These are phyloP conservation scores for Solanum virginianum DNA, from an alignment of 257 asterid species.

Conservation along the genomic window DNA sequence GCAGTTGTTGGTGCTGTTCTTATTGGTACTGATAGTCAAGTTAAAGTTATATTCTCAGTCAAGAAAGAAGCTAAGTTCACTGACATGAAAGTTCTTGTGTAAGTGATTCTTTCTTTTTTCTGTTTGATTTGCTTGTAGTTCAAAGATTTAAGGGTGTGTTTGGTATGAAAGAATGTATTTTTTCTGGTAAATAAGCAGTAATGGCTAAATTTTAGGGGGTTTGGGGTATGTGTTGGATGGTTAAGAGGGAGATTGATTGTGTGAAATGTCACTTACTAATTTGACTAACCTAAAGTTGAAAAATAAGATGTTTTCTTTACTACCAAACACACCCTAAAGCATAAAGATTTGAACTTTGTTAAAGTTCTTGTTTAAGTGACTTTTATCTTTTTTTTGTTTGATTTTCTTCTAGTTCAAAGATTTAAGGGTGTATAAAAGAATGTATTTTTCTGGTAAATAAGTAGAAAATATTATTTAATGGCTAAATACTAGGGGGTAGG, in stretches of 20 bases:
- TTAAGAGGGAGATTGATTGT: too few species aligned
- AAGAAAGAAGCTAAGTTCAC: conserved; percentile 77
- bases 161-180: neutral
- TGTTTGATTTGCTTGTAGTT: neutral
- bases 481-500: too few species aligned
- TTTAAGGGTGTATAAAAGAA: neutral
- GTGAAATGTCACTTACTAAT: too few species aligned
- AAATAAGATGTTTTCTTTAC: too few species aligned
- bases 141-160: neutral
- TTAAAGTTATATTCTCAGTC: conserved; percentile 69
- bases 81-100: conserved; percentile 93
- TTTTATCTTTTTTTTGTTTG: neutral
- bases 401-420: neutral
- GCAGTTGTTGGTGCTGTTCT: conserved; percentile 66
- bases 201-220: too few species aligned
- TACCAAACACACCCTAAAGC: neutral
- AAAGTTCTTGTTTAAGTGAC: conserved; percentile 71
- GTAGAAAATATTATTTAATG: too few species aligned
- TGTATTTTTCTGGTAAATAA: neutral
- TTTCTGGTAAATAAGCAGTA: neutral
- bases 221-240: neutral
- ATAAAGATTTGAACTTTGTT: neutral
- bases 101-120: conserved; percentile 6
- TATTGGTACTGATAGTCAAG: conserved; percentile 68
- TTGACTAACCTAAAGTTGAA: too few species aligned